Percentiles rank a stretch among this genome's conserved stretches.
Conservation (phyloP, 192 early-diverging fungal genomes). For the Linderina pennispora region DNA sequence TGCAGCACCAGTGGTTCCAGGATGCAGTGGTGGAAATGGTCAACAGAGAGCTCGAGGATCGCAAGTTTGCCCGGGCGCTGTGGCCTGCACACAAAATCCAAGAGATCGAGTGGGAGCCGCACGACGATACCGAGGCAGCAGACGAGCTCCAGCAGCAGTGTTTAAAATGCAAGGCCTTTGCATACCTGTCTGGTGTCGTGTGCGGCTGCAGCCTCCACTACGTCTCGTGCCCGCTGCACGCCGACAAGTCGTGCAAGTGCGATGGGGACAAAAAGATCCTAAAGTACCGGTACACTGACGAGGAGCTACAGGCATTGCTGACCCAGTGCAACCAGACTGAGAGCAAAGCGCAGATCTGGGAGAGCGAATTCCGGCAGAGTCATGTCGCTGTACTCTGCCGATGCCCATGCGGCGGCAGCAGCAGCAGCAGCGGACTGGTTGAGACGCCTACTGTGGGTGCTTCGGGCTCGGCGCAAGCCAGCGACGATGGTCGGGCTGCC, state of each 20-base stretch:
- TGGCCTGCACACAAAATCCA: constrained; percentile 8
- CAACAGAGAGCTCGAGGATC: constrained; percentile 50
- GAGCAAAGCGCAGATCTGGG: constrained; percentile 37
- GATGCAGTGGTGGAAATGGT: constrained; percentile 47
- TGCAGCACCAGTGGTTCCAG: constrained; percentile 33
- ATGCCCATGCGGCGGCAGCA: neutral
- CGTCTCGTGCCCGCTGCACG: constrained; percentile 61
- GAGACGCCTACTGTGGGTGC: no score
- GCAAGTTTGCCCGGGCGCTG: constrained; percentile 27
- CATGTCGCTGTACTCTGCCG: constrained; percentile 23
- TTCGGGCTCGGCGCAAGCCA: no score
- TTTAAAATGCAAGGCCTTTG: constrained; percentile 61
- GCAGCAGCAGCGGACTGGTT: neutral
- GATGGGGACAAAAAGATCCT: constrained; percentile 22
- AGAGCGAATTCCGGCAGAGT: constrained; percentile 39
- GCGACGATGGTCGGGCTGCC: no score
- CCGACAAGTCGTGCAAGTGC: constrained; percentile 52
- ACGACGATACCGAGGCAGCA: constrained; percentile 32
- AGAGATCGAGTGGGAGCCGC: constrained; percentile 30
- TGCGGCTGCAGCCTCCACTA: constrained; percentile 55
- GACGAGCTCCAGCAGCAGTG: constrained; percentile 69
- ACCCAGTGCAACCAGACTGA: constrained; percentile 3
- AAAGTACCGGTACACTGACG: constrained; percentile 49
- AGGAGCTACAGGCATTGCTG: constrained; percentile 36
- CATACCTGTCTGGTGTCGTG: constrained; percentile 61